Evolutionary conservation across 768 basidiomycete genomes (phyloP), one percentile per base, ranked within the genome.

Genomic region (Tremella fuciformis): DNA sequence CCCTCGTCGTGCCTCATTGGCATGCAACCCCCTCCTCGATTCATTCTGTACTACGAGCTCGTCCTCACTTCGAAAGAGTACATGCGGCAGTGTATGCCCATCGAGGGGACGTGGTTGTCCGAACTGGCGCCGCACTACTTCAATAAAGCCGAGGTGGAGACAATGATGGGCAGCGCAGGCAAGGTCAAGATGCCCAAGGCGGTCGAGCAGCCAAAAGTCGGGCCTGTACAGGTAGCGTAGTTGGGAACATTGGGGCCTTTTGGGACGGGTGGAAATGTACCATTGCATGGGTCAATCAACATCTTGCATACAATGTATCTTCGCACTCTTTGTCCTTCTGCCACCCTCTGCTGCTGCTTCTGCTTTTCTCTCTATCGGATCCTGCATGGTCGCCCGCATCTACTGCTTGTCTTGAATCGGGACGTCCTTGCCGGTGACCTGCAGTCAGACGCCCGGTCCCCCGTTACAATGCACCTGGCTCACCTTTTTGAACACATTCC

Each of bases 81-180:
- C 72, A 88, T 97, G 84, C 82, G 89, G 62, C 93, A 97, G 81
- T 83, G 92, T 39, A 97, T 98, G 92, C 96, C 98, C 69, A 97
- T 98, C 73, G 97, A 98, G 75, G 89, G 94, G 3, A 74, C 84
- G 22, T 98, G 96, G 96, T 76, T 97, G 29, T 76, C 96, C 42
- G 94, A 97, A 91, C 91, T 97, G 19, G 94, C 94, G 1, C 93
- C 94, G 0, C 94, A 98, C 74, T 97, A 91, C 75, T 98, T 94
- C 84, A 94, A 90, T 74, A 77, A 77, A 58, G 70, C 67, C 40
- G 78, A 80, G 56, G 67, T 80, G 41, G 77, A 79, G 16, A 60
- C 58, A 38, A 60, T 66, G 55, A 46, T 70, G 55, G 71, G 64
- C 7, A 57, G 61, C 37, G 66, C 67, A 49, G 66, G 66, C 47